A percentile compares a stretch with the other conserved stretches of the same genome.
Conservation (phyloP, 176 grass and related monocot species). For the Microstegium vimineum region DNA sequence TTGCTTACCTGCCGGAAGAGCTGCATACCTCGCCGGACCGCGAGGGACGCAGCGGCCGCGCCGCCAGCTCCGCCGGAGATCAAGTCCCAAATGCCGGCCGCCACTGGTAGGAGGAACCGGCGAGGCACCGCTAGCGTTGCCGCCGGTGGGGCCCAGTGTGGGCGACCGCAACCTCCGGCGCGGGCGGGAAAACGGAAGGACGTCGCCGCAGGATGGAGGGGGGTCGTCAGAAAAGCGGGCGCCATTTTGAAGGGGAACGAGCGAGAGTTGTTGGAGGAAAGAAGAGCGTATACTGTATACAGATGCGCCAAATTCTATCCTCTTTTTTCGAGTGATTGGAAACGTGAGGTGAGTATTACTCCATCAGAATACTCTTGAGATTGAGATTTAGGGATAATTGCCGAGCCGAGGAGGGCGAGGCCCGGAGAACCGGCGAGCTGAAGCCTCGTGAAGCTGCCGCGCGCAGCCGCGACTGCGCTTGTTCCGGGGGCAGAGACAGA, state of each 20-base stretch:
- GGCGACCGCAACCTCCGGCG: not conserved
- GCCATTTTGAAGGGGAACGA: constrained; percentile 24
- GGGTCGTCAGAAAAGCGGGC: not conserved
- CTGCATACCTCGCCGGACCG: constrained; percentile 75
- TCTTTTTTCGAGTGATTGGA: not conserved
- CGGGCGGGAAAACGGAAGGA: constrained; percentile 16
- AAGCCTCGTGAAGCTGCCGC: not conserved
- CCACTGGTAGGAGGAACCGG: constrained; percentile 44
- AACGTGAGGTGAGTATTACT: not conserved
- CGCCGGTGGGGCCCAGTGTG: not conserved
- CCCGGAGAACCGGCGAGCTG: not conserved
- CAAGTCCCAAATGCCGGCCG: constrained; percentile 60
- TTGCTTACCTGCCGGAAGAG: constrained; percentile 39
- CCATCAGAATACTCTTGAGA: not conserved
- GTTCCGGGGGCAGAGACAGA: not conserved
- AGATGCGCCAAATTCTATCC: not conserved
- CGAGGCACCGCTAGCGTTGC: constrained; percentile 29
- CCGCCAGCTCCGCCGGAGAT: constrained; percentile 48
- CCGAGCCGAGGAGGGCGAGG: not conserved
- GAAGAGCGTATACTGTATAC: not conserved
- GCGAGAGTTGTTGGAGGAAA: not conserved
- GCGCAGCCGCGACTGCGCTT: not conserved
- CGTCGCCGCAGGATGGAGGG: not conserved
- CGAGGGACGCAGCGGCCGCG: constrained; percentile 40
- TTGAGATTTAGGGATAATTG: no score